Percentiles rank a stretch among this genome's conserved stretches.
phyloP scores from a whole-genome alignment of 768 basidiomycete genomes.

The Suillus discolor region DNA sequence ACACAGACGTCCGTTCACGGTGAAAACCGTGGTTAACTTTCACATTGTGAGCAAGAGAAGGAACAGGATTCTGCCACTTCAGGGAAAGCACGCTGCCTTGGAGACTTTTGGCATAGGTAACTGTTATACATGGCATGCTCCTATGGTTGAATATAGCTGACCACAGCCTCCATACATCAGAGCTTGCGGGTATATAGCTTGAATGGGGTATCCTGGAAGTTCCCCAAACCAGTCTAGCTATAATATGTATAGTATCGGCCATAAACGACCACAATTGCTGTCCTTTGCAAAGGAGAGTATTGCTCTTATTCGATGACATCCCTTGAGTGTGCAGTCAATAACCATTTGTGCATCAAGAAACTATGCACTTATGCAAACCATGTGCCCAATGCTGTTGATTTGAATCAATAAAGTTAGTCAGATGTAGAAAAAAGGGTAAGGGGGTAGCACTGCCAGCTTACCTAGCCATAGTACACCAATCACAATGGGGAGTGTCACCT shows the following conservation, averaged over 20 bases:
- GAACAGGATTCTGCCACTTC: too few species aligned
- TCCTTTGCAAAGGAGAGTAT: conserved; percentile 45
- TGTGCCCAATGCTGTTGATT: conserved; percentile 66
- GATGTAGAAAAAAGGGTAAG: not conserved
- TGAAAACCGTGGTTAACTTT: too few species aligned
- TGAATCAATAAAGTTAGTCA: conserved; percentile 14
- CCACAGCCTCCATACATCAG: conserved; percentile 39
- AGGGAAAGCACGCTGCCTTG: too few species aligned
- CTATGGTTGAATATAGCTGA: conserved; percentile 18
- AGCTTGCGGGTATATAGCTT: conserved; percentile 24
- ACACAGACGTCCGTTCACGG: too few species aligned
- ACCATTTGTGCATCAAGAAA: not conserved
- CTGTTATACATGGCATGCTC: conserved; percentile 46
- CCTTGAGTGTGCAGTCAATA: conserved; percentile 37
- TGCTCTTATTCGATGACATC: conserved; percentile 70
- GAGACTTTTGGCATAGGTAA: conserved; percentile 35
- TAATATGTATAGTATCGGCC: conserved; percentile 41
- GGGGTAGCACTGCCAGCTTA: conserved; percentile 34
- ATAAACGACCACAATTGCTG: conserved; percentile 36
- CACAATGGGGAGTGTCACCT: conserved; percentile 56
- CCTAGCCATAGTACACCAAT: conserved; percentile 71
- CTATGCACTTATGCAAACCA: conserved; percentile 62
- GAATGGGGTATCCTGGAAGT: conserved; percentile 55
- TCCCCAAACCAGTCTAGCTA: conserved; percentile 82
- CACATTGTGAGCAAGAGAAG: too few species aligned